phyloP scores from a whole-genome alignment of 768 basidiomycete species.

The Tulasnella calospora region DNA sequence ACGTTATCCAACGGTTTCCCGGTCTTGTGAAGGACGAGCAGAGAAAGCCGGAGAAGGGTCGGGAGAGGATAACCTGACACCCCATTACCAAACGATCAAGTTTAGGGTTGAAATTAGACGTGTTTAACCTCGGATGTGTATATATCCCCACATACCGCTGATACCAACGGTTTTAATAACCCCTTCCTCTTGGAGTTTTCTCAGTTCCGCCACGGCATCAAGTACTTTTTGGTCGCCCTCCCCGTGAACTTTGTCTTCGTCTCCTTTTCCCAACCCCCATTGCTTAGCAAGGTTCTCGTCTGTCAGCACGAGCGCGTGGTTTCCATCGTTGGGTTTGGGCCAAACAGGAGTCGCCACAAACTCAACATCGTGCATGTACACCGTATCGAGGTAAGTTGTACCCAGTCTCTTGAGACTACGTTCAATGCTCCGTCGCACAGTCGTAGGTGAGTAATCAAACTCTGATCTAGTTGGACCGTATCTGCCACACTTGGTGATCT shows the following conservation, averaged over 20 bases:
- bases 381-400: conserved; percentile 71
- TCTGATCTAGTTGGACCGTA: conserved; percentile 47
- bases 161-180: conserved; percentile 71
- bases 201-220: conserved; percentile 60
- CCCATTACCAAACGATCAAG: background rate
- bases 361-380: conserved; percentile 83
- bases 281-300: conserved; percentile 44
- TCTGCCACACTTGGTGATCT: conserved; percentile 87
- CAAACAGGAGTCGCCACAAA: conserved; percentile 55
- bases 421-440: conserved; percentile 60
- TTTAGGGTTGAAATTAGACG: background rate
- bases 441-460: conserved; percentile 70
- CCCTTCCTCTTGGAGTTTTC: conserved; percentile 66
- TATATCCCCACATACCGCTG: conserved; percentile 48
- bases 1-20: conserved; percentile 71
- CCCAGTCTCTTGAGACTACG: conserved; percentile 64
- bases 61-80: conserved; percentile 70
- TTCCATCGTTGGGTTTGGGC: conserved; percentile 46
- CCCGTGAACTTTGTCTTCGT: conserved; percentile 55
- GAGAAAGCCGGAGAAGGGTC: conserved; percentile 74
- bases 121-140: background rate
- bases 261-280: conserved; percentile 61
- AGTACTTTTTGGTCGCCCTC: conserved; percentile 70
- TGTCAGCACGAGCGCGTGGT: conserved; percentile 51
- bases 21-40: conserved; percentile 61